Conservation (phyloP, 805 yeast genomes). For the Saccharomycopsis sp. region DNA sequence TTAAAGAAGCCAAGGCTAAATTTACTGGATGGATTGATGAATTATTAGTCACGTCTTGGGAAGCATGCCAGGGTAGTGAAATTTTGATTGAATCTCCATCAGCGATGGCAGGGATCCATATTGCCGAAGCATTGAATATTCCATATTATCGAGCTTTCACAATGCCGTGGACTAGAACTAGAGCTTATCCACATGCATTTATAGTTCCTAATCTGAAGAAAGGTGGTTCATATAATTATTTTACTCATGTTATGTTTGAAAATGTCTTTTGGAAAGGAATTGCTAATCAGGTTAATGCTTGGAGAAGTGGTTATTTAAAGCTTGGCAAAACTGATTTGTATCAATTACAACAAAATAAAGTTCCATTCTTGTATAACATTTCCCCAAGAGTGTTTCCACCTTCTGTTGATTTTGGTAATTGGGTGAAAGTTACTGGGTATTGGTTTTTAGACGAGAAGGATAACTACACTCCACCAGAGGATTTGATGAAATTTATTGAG, state of each 20-base stretch:
- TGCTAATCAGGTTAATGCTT: constrained; percentile 74
- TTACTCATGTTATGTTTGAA: constrained; percentile 91
- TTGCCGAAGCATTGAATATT: constrained; percentile 84
- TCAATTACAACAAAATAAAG: constrained; percentile 63
- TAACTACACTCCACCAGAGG: constrained; percentile 53
- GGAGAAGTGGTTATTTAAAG: constrained; percentile 68
- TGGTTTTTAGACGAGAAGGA: constrained; percentile 79
- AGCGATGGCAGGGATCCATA: constrained; percentile 92
- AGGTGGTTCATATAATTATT: constrained; percentile 88
- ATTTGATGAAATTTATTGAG: constrained; percentile 50
- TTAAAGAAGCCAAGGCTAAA: constrained; percentile 73
- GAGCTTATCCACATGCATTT: constrained; percentile 95
- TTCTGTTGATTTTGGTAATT: constrained; percentile 86
- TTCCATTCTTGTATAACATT: constrained; percentile 84
- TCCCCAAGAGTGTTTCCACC: constrained; percentile 89
- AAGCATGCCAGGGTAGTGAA: constrained; percentile 76
- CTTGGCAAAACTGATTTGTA: constrained; percentile 66
- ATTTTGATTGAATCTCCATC: constrained; percentile 91
- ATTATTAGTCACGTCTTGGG: constrained; percentile 68
- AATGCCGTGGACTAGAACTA: constrained; percentile 97
- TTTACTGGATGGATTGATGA: constrained; percentile 82
- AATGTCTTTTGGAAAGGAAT: constrained; percentile 92
- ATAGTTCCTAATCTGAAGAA: constrained; percentile 88
- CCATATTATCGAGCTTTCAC: constrained; percentile 95
- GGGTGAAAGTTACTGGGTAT: constrained; percentile 94